Conservation (phyloP, 768 basidiomycete genomes). For the Cystobasidium tubakii region DNA sequence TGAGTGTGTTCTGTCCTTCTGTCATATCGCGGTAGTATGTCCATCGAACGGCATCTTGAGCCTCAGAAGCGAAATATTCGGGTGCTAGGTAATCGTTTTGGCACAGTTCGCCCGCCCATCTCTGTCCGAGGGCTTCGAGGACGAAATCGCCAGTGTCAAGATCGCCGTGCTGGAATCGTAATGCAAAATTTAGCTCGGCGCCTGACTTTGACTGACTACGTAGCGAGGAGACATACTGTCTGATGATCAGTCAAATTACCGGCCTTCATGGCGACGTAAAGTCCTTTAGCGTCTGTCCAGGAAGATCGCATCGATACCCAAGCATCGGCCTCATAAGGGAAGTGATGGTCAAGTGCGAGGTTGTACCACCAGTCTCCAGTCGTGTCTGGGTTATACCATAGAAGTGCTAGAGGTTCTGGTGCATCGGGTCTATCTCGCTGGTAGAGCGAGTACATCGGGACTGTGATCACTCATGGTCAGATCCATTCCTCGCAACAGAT, state of each 20-base stretch:
- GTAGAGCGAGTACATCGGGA: slow-evolving; percentile 72
- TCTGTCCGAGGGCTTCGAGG: slow-evolving; percentile 81
- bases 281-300: slow-evolving; percentile 79
- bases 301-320: slow-evolving; percentile 89
- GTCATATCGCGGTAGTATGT: slow-evolving; percentile 92
- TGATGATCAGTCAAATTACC: slow-evolving; percentile 75
- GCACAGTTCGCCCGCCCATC: slow-evolving; percentile 82
- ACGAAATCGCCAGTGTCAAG: slow-evolving; percentile 94
- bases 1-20: slow-evolving; percentile 91
- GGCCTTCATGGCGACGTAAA: slow-evolving; percentile 86
- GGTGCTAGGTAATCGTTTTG: slow-evolving; percentile 71
- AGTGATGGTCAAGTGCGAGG: slow-evolving; percentile 72
- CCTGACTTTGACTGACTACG: not conserved
- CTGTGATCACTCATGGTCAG: not conserved
- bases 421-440: slow-evolving; percentile 84
- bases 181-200: not conserved
- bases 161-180: slow-evolving; percentile 73
- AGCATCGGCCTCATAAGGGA: slow-evolving; percentile 64
- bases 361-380: slow-evolving; percentile 89
- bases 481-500: too few relatives aligned
- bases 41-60: slow-evolving; percentile 66
- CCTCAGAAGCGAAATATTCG: slow-evolving; percentile 71
- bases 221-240: slow-evolving; percentile 48
- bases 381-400: slow-evolving; percentile 84
- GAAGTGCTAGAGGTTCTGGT: slow-evolving; percentile 57